Evolutionary conservation across 176 grass and related monocot species (phyloP), one percentile per base, ranked within the genome.

Genomic region (Oryza australiensis): DNA sequence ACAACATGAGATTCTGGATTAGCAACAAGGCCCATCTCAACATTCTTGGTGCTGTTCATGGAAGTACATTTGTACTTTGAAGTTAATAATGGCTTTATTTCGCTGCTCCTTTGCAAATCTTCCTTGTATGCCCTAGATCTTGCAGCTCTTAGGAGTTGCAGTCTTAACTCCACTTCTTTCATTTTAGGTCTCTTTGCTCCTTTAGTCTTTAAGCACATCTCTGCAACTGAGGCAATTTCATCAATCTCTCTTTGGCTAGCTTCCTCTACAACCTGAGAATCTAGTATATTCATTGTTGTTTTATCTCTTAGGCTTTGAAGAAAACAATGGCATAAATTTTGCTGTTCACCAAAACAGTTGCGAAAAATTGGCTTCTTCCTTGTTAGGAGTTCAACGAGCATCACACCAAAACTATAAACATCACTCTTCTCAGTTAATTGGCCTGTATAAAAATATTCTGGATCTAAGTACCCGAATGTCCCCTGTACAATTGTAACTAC

Each of bases 131-230:
- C 33, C 68, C 18, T 60, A 28, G 1, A n/a, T 12, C 73, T 83
- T 62, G 26, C 86, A 33, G 37, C 26, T 83, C 71, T 73, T 43
- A 90, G 59, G 0, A 83, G 62, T 4, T 79, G 88, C 63, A 87
- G 27, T 73, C 84, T 87, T 45, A 88, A 14, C 43, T 80, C 82
- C 49, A 92, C 86, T 13, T 92, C 82, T 70, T 92, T 90, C 79
- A 87, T 90, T 69, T 42, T 90, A 37, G 84, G 84, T 42, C 84
- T 86, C 0, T 83, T 16, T 60, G 78, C 72, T 18, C 90, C 82
- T 88, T 32, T 85, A 80, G 30, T n/a, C 62, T 70, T 74, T 53
- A 75, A 79, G 46, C 90, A 92, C 45, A 43, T 80, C 65, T 77
- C 45, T 0, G 86, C 78, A 12, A 88, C 26, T 12, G 75, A 48